phyloP scores from a whole-genome alignment of 495 filamentous ascomycete species.

The Aspergillus conjunctus region DNA sequence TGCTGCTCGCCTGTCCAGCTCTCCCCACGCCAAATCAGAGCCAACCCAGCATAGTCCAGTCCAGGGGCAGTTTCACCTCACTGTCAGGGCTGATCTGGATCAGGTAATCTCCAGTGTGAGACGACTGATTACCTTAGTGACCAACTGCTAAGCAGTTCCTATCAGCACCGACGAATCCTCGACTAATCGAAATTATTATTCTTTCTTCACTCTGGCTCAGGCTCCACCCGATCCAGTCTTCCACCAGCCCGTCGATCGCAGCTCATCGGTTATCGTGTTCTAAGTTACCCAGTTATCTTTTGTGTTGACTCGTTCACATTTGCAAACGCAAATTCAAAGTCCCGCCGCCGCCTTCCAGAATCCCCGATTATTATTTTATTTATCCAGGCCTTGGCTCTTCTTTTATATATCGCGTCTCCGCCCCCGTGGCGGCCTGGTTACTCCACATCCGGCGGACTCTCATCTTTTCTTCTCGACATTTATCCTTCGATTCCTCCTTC shows the following conservation, averaged over 20 bases:
- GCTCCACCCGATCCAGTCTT: constrained; percentile 7
- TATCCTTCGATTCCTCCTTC: constrained; percentile 5
- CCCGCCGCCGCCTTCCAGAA: constrained; percentile 27
- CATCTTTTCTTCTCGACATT: constrained; percentile 19
- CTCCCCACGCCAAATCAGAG: constrained; percentile 7
- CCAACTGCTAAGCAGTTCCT: too few relatives aligned
- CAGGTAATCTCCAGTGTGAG: neutral
- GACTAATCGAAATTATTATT: constrained; percentile 12
- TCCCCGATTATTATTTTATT: constrained; percentile 21
- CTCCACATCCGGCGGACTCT: constrained; percentile 29
- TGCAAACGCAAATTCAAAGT: constrained; percentile 15
- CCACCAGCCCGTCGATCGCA: constrained; percentile 8
- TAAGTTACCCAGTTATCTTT: constrained; percentile 15
- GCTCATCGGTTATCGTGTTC: constrained; percentile 3
- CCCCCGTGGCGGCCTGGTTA: constrained; percentile 35
- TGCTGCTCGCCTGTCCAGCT: neutral
- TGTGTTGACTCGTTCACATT: constrained; percentile 16
- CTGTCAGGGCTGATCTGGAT: neutral
- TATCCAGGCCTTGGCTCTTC: constrained; percentile 24
- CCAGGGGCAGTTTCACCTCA: neutral
- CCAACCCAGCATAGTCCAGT: neutral
- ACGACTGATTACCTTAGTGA: neutral
- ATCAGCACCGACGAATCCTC: constrained; percentile 1
- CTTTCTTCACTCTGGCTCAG: neutral
- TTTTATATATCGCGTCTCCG: constrained; percentile 32